Base-by-base conservation (phyloP, 176 grass and related monocot genomes). In the Hsuehochloa calcarea region DNA sequence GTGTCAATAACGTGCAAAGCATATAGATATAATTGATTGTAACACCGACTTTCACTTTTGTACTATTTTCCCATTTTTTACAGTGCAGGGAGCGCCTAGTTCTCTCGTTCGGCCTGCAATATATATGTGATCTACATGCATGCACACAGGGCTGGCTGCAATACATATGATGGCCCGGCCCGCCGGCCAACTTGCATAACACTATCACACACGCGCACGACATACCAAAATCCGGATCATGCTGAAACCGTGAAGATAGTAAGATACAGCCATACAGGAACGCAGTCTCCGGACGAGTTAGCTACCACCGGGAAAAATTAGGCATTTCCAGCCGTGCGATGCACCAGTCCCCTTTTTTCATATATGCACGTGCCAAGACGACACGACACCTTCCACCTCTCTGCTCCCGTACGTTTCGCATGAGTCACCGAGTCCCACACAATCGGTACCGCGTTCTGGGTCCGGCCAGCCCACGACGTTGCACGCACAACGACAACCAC, bases 401-500 rank as follows among this genome's bases (percentile, higher is more conserved):
- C 31, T 6, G 38, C 77, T 65, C 34, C 44, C 19, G 20, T 22
- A 22, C 68, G 77, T 45, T 74, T 65, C 4, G 69, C 85, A 80
- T 45, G 31, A 25, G 75, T 19, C 8, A 72, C 54, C 58, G 65
- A 60, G 38, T 61, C 60, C 62, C 78, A 68, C 74, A 68, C 38
- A 31, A 64, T 66, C 23, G 56, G 25, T 5, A 78, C 56, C 1
- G 61, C 10, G 44, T 47, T 15, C 60, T 8, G 25, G 34, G 61
- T 26, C 38, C 54, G 8, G 38, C 27, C 50, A 66, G 26, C 63
- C 73, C 16, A 12, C 23, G 60, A 75, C 46, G 54, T 29, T 38
- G 63, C 45, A 19, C 43, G 44, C 45, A 80, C 78, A 68, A 44
- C 71, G 85, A 82, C 80, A 59, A 72, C 22, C 79, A 70, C 72